Percentiles rank a stretch among this genome's conserved stretches.
phyloP scores from a whole-genome alignment of 2,329 filamentous ascomycete genomes.

The Helotiales sp. region DNA sequence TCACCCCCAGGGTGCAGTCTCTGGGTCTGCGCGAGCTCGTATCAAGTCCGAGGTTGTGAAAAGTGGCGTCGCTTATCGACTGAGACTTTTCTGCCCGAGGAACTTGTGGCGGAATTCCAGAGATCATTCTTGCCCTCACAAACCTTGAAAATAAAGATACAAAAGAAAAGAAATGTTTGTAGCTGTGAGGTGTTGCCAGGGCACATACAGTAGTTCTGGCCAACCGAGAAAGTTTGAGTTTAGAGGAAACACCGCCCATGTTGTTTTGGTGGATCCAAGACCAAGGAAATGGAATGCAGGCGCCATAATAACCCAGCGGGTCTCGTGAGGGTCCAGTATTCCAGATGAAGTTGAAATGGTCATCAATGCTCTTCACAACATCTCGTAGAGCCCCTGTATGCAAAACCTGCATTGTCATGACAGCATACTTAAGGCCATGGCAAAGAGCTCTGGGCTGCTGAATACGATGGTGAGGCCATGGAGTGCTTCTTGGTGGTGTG shows the following conservation, averaged over 20 bases:
- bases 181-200: background rate
- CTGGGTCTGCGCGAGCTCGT: constrained; percentile 13
- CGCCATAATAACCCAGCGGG: constrained; percentile 3
- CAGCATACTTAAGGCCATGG: background rate
- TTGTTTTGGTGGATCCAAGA: background rate
- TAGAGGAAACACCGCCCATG: background rate
- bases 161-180: background rate
- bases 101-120: background rate
- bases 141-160: background rate
- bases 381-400: background rate
- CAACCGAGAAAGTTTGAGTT: background rate
- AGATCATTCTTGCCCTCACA: background rate
- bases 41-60: background rate
- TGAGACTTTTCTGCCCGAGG: background rate
- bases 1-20: background rate
- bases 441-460: constrained; percentile 1
- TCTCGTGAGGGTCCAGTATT: constrained; percentile 5
- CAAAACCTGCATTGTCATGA: constrained; percentile 13
- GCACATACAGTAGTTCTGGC: background rate
- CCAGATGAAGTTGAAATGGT: background rate
- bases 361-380: background rate
- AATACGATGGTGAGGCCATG: constrained; percentile 11
- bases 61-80: constrained; percentile 16
- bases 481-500: background rate
- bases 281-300: background rate